Evolutionary conservation across 331 rosid genomes (phyloP).

Genomic region (Quercus tomentella): DNA sequence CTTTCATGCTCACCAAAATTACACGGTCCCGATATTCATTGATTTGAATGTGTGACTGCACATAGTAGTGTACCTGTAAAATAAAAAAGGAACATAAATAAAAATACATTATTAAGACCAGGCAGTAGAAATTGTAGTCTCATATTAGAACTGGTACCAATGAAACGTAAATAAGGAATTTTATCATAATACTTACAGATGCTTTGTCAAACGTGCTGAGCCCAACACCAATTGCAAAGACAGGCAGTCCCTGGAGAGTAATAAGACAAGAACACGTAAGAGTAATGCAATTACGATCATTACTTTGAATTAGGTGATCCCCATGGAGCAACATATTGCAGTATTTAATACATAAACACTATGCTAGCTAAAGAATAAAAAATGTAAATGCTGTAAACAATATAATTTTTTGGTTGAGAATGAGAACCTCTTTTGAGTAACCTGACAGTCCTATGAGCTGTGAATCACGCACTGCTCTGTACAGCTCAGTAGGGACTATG

Average conservation of each 20-base stretch:
- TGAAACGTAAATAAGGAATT: background rate
- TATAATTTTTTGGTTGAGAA: conserved; percentile 19
- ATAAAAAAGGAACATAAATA: conserved; percentile 1
- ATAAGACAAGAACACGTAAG: background rate
- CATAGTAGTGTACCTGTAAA: conserved; percentile 81
- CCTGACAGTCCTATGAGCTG: conserved; percentile 92
- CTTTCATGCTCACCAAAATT: conserved; percentile 57
- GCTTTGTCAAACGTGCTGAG: conserved; percentile 88
- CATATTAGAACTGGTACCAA: background rate
- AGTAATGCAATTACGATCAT: background rate
- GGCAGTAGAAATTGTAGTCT: background rate
- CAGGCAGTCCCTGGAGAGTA: conserved; percentile 71
- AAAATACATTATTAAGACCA: background rate
- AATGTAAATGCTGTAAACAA: conserved; percentile 2
- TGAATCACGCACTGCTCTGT: conserved; percentile 80
- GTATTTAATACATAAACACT: background rate
- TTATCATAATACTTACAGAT: conserved; percentile 54
- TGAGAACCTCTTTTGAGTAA: conserved; percentile 80
- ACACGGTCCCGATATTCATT: conserved; percentile 87
- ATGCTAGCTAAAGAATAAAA: background rate
- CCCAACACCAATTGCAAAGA: conserved; percentile 79
- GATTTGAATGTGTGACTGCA: conserved; percentile 96
- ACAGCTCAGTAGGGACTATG: conserved; percentile 65
- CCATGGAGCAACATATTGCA: background rate
- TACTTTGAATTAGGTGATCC: background rate